Evolutionary conservation across 1,284 basidiomycete genomes (phyloP).

Genomic region (Ceratobasidium sp.): DNA sequence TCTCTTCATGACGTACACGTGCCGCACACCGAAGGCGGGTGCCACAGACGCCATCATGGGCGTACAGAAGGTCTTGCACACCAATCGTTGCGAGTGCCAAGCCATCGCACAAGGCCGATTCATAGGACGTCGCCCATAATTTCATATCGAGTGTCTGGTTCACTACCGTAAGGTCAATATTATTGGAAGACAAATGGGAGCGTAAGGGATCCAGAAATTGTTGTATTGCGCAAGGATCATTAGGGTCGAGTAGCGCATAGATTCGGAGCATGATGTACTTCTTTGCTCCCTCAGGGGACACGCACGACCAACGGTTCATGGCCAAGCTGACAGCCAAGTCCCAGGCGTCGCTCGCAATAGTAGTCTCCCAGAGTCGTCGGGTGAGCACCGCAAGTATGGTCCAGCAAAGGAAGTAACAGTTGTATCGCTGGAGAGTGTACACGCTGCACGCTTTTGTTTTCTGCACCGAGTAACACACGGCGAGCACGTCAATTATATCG

Average conservation of each 20-base stretch:
- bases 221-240: background rate
- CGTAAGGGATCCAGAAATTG: background rate
- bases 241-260: background rate
- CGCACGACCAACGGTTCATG: background rate
- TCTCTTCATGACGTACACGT: too few relatives aligned
- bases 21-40: too few relatives aligned
- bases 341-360: background rate
- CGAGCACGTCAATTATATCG: background rate
- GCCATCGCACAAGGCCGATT: too few relatives aligned
- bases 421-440: too few relatives aligned
- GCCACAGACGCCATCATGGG: too few relatives aligned
- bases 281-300: background rate
- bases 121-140: too few relatives aligned
- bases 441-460: background rate
- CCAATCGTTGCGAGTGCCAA: too few relatives aligned
- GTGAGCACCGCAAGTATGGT: background rate
- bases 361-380: background rate
- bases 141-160: too few relatives aligned
- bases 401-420: conserved; percentile 1
- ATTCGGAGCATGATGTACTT: background rate
- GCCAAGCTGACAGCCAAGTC: background rate
- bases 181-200: background rate
- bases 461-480: background rate
- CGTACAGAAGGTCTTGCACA: too few relatives aligned
- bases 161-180: background rate